Conservation (phyloP, 1,284 basidiomycete species). For the Apiotrichum gamsii region DNA sequence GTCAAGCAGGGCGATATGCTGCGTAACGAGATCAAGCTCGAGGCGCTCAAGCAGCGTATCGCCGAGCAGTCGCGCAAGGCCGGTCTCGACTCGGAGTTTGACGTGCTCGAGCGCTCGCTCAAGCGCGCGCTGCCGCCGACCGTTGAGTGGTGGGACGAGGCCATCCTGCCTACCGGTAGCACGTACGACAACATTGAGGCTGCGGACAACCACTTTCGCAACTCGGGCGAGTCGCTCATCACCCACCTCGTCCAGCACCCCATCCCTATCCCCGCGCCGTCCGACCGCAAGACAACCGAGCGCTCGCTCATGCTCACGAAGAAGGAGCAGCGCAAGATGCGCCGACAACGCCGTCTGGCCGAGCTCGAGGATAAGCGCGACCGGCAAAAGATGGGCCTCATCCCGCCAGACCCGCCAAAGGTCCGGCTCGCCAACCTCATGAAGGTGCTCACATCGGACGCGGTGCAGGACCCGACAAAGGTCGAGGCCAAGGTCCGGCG, state of each 20-base stretch:
- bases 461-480: constrained; percentile 89
- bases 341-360: constrained; percentile 77
- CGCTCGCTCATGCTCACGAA: constrained; percentile 86
- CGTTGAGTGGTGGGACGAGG: constrained; percentile 95
- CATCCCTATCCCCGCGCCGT: constrained; percentile 87
- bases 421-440: constrained; percentile 94
- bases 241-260: constrained; percentile 94
- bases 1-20: constrained; percentile 75
- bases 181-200: constrained; percentile 66
- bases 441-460: constrained; percentile 95
- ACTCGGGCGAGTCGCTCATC: constrained; percentile 67
- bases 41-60: constrained; percentile 86
- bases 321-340: constrained; percentile 96
- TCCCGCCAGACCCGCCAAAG: constrained; percentile 93
- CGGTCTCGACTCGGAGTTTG: constrained; percentile 85
- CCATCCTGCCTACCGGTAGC: constrained; percentile 66
- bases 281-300: constrained; percentile 64
- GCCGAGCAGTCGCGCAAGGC: constrained; percentile 87
- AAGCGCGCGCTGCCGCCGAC: constrained; percentile 80
- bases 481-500: constrained; percentile 90
- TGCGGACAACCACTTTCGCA: constrained; percentile 52
- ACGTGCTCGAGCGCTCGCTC: constrained; percentile 77
- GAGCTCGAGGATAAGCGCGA: constrained; percentile 94
- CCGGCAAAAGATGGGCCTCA: constrained; percentile 88
- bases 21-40: constrained; percentile 73